phyloP scores from a whole-genome alignment of 2,329 filamentous ascomycete species.

The Penicillium italicum region DNA sequence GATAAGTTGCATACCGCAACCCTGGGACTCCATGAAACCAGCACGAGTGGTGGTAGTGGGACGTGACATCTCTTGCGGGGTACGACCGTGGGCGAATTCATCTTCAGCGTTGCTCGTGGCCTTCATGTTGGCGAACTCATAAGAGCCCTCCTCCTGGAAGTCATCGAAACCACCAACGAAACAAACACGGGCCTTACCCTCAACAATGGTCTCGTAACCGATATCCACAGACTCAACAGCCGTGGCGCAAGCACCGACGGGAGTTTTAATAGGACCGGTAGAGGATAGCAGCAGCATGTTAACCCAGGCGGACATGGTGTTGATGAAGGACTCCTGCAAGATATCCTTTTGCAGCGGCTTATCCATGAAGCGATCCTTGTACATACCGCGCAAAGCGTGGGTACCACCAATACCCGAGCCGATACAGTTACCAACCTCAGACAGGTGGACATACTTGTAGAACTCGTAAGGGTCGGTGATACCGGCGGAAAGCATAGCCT shows the following conservation, averaged over 20 bases:
- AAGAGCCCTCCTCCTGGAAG: constrained; percentile 98
- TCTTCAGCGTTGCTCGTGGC: constrained; percentile 97
- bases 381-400: constrained; percentile 90
- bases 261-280: constrained; percentile 96
- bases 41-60: constrained; percentile 95
- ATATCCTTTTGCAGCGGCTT: constrained; percentile 98
- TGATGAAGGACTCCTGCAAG: constrained; percentile 98
- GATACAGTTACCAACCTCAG: constrained; percentile 95
- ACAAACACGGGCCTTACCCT: constrained; percentile 96
- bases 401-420: constrained; percentile 98
- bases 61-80: constrained; percentile 94
- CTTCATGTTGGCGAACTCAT: constrained; percentile 99
- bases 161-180: constrained; percentile 99
- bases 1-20: constrained; percentile 95
- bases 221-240: constrained; percentile 97
- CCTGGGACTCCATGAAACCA: constrained; percentile 99
- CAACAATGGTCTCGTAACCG: constrained; percentile 96
- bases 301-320: constrained; percentile 99
- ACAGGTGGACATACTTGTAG: constrained; percentile 98
- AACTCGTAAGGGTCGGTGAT: constrained; percentile 99
- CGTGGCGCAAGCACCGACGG: constrained; percentile 94
- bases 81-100: constrained; percentile 91
- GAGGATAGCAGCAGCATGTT: constrained; percentile 98
- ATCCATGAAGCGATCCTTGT: constrained; percentile 94
- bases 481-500: constrained; percentile 85